phyloP scores from a whole-genome alignment of 306 rosid genomes.

The Fragaria ananassa region DNA sequence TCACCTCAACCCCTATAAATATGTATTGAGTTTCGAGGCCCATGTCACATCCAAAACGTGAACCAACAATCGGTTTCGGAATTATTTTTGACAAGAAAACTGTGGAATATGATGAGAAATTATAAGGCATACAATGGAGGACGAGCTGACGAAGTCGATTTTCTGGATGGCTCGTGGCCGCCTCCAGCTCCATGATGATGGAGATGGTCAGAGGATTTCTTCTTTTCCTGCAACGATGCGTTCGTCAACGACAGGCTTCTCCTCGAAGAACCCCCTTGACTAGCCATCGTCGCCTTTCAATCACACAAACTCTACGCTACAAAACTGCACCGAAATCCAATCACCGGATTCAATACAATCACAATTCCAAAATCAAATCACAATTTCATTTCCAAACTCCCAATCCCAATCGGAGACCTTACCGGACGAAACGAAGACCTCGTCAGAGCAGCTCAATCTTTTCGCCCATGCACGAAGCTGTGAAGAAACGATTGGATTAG shows the following conservation, averaged over 20 bases:
- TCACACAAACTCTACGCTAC: background rate
- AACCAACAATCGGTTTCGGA: too few species aligned
- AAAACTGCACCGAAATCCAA: conserved; percentile 26
- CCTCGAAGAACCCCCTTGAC: conserved; percentile 53
- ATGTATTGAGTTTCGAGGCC: background rate
- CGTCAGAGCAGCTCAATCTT: conserved; percentile 1
- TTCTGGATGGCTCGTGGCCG: conserved; percentile 42
- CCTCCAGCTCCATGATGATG: conserved; percentile 29
- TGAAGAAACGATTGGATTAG: background rate
- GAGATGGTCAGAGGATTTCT: conserved; percentile 43
- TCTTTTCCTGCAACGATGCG: conserved; percentile 36
- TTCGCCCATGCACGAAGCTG: background rate
- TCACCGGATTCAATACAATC: background rate
- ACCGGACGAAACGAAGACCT: background rate
- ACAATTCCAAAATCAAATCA: background rate
- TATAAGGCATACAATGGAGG: conserved; percentile 38
- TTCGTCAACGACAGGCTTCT: conserved; percentile 43
- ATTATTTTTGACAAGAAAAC: too few species aligned
- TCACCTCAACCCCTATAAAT: background rate
- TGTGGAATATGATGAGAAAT: background rate
- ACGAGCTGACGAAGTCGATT: conserved; percentile 47
- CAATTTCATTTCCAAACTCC: background rate
- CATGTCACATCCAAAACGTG: background rate
- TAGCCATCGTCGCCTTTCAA: conserved; percentile 45
- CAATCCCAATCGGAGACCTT: background rate